Base-by-base conservation (phyloP, 345 rosid species). In the Eucalyptus rudis region DNA sequence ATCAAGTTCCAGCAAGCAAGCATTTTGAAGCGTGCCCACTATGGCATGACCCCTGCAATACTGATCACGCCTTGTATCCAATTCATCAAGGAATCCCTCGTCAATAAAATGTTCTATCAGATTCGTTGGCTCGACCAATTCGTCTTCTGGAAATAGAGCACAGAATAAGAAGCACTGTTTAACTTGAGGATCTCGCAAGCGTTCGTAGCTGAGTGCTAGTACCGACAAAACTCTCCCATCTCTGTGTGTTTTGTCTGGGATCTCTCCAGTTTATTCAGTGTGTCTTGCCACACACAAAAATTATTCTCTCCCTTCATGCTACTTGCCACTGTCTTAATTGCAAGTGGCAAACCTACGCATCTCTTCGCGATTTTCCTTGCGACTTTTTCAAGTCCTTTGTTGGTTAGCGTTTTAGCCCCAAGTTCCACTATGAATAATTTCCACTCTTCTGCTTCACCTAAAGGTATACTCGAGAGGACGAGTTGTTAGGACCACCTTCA, bases 261-360 rank as follows among this genome's bases (percentile, higher is more conserved):
- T 33, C 20, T 64, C 13, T 25, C n/a, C 52, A 89, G 16, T 52
- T 91, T 83, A 13, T 52, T 24, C n/a, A 91, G 6, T 10, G 89
- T 89, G 49, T 87, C 43, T 49, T 88, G 59, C 93, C 93, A 91
- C 33, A 58, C 89, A 33, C 7, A 12, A 31, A 87, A 11, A 19
- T 88, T 90, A 45, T 52, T 5, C 13, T 56, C 66, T 40, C 87
- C 90, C 44, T 52, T 91, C 92, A 92, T 80, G 49, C 86, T 66
- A 80, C 49, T 27, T 7, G 90, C 91, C 36, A 88, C 64, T 9
- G 47, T 27, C 22, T 49, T 62, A 24, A 92, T 87, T 4, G 59
- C 90, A 4, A 90, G 88, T 1, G 93, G 93, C 29, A 93, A 36
- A 20, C 93, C 88, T 13, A 3, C 89, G 79, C 93, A 91, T 86